phyloP scores from a whole-genome alignment of 352 stramenopile genomes.

The Pythium guiyangense region DNA sequence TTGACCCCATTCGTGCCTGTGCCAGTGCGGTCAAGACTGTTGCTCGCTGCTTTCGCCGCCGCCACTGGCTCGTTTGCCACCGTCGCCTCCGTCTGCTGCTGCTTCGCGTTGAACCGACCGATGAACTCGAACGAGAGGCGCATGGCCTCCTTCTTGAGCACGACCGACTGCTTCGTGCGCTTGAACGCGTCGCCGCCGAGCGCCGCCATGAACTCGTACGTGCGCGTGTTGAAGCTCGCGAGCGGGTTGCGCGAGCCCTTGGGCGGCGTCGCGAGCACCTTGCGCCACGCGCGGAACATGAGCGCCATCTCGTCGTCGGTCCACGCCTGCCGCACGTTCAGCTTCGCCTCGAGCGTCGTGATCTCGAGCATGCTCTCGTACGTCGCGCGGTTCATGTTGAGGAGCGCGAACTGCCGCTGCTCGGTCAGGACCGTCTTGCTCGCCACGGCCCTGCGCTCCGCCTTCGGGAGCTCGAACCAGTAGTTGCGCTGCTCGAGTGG shows the following conservation, averaged over 20 bases:
- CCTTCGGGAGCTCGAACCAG: conserved; percentile 10
- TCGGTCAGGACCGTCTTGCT: conserved; percentile 4
- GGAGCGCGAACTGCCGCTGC: conserved; percentile 9
- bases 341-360: conserved; percentile 6
- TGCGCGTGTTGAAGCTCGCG: conserved; percentile 10
- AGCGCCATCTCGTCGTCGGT: conserved; percentile 7
- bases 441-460: conserved; percentile 3
- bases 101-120: conserved; percentile 2
- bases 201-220: conserved; percentile 7
- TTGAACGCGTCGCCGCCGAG: conserved; percentile 3
- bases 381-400: conserved; percentile 7
- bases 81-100: too few relatives aligned
- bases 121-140: conserved; percentile 12
- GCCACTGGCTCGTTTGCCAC: too few relatives aligned
- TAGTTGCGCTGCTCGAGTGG: not conserved
- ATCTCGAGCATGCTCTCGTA: conserved; percentile 11
- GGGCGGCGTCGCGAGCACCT: conserved; percentile 2
- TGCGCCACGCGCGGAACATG: conserved; percentile 11
- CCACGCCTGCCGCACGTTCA: conserved; percentile 11
- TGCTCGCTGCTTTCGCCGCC: too few relatives aligned
- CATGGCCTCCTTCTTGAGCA: conserved; percentile 13
- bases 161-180: conserved; percentile 12
- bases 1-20: too few relatives aligned
- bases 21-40: not conserved
- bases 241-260: not conserved